Base-by-base conservation (phyloP, 2,329 filamentous ascomycete genomes). In the Leptographium procerum region DNA sequence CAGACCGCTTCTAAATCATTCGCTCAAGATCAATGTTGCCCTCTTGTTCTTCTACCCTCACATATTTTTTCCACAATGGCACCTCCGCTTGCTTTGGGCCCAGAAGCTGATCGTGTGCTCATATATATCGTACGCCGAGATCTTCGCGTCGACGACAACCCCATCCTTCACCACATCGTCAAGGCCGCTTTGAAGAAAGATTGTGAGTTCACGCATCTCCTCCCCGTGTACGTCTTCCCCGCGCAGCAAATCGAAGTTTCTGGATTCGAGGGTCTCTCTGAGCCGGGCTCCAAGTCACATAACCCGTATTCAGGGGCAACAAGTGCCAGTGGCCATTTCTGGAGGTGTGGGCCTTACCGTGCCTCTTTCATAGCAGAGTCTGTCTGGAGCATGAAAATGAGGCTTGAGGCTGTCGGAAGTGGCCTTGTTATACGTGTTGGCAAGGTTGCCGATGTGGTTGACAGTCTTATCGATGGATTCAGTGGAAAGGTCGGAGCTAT, bases 41-140 rank as follows among this genome's bases (percentile, higher is more conserved):
- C n/a, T n/a, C n/a, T n/a, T n/a, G n/a, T n/a, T n/a, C n/a, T n/a
- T n/a, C n/a, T n/a, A n/a, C n/a, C n/a, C n/a, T n/a, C n/a, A n/a
- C n/a, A n/a, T n/a, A n/a, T n/a, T n/a, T n/a, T n/a, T n/a, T n/a
- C n/a, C n/a, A n/a, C n/a, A 8, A 51, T 48, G 45, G 22, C 19
- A 13, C 22, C n/a, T 22, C 11, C 45, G 1, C 45, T 8, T 24
- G 10, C 45, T 48, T 26, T 26, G 13, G 24, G 6, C 14, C 13
- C 2, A 14, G 6, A 4, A n/a, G 28, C 19, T 22, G n/a, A n/a
- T 8, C 31, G 33, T n/a, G 22, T 57, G 9, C 26, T 57, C 34
- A 34, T 57, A 16, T 57, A 57, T 16, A 2, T 57, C 24, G 28
- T 57, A 3, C 48, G 56, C 8, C 56, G 50, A 13, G 56, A 57